Evolutionary conservation across 139 green algal species (phyloP).

Genomic region (Chlorella sorokiniana): DNA sequence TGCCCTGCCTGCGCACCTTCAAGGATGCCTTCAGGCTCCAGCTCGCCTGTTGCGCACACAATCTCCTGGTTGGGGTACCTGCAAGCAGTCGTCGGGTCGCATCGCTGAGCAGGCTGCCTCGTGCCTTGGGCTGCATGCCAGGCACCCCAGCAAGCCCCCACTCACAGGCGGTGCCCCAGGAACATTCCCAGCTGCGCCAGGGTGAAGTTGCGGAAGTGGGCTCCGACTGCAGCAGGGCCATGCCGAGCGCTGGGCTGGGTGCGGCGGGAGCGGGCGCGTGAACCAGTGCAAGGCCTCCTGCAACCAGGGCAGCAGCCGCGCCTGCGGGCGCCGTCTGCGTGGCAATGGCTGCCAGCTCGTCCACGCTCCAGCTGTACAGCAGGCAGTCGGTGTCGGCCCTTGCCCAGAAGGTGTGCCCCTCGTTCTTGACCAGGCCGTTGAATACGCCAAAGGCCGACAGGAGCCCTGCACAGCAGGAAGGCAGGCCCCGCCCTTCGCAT

Average conservation of each 20-base stretch:
- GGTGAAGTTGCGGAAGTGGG: conserved; percentile 25
- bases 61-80: too few relatives aligned
- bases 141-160: neutral
- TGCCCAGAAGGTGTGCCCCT: neutral
- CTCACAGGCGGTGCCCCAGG: neutral
- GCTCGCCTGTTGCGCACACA: too few relatives aligned
- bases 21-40: too few relatives aligned
- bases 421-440: conserved; percentile 14
- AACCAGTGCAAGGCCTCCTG: too few relatives aligned
- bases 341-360: conserved; percentile 18
- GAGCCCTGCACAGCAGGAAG: neutral
- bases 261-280: too few relatives aligned
- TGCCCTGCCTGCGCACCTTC: too few relatives aligned
- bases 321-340: neutral
- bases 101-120: too few relatives aligned
- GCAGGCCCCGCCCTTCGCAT: too few relatives aligned
- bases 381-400: conserved; percentile 24
- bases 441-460: conserved; percentile 4
- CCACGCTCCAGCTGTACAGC: neutral
- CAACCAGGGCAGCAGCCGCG: too few relatives aligned
- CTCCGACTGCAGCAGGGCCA: neutral
- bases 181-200: neutral
- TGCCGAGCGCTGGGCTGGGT: too few relatives aligned
- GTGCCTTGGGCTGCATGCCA: too few relatives aligned
- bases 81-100: too few relatives aligned